Evolutionary conservation across 1,139 yeast species (phyloP).

Genomic region (Diutina pseudorugosa): DNA sequence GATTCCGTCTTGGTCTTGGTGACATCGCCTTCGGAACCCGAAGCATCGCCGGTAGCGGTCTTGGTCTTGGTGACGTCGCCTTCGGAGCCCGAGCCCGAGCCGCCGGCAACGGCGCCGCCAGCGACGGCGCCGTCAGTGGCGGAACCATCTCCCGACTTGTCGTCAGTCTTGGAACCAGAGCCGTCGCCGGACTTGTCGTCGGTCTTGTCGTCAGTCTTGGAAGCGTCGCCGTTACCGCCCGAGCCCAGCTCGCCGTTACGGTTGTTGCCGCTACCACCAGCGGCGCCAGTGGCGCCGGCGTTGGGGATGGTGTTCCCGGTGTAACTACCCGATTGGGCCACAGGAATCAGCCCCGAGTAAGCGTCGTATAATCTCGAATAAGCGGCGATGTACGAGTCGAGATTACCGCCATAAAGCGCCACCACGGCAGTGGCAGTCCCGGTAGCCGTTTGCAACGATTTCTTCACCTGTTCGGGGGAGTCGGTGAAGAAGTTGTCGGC

Average conservation of each 20-base stretch:
- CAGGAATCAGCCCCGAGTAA: conserved; percentile 2
- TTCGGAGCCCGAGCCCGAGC: background rate
- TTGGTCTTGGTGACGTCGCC: background rate
- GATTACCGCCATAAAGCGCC: background rate
- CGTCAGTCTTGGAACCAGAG: background rate
- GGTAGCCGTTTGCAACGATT: background rate
- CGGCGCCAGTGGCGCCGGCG: background rate
- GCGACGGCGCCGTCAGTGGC: background rate
- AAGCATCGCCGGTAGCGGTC: background rate
- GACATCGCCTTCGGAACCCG: background rate
- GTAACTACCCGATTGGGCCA: background rate
- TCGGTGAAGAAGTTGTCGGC: background rate
- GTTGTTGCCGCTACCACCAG: background rate
- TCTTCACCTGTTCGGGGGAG: background rate
- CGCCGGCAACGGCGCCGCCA: background rate
- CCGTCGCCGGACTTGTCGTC: too few relatives aligned
- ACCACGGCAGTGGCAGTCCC: background rate
- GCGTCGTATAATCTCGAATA: conserved; percentile 1
- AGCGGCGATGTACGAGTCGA: background rate
- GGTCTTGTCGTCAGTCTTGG: background rate
- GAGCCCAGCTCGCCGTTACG: background rate
- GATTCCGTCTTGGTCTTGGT: background rate
- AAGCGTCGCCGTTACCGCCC: background rate
- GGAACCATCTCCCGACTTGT: background rate
- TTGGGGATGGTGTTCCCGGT: conserved; percentile 1